phyloP scores from a whole-genome alignment of 176 grass and related monocot genomes.

The Carex scoparia region DNA sequence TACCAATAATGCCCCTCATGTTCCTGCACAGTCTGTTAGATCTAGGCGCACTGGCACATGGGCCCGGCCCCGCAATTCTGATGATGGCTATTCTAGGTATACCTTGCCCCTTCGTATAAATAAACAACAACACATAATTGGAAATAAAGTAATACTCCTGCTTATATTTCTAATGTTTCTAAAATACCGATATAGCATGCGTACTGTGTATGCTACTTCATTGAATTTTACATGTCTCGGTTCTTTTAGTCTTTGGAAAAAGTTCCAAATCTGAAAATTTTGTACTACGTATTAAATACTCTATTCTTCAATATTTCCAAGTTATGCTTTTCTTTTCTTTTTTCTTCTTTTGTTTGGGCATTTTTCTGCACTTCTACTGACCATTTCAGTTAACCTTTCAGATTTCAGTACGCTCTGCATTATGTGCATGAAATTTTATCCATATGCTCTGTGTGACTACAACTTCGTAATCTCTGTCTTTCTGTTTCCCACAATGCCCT shows the following conservation, averaged over 20 bases:
- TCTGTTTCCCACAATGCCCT: background rate
- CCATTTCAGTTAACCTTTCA: background rate
- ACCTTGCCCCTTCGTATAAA: background rate
- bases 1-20: conserved; percentile 30
- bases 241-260: background rate
- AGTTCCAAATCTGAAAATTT: background rate
- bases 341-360: background rate
- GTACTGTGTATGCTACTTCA: background rate
- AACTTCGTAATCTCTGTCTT: background rate
- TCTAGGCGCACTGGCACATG: conserved; percentile 61
- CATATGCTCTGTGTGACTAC: background rate
- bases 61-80: conserved; percentile 70
- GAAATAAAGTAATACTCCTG: background rate
- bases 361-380: background rate
- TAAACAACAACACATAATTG: background rate
- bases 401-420: background rate
- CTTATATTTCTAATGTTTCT: background rate
- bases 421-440: background rate
- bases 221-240: background rate
- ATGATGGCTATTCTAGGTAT: conserved; percentile 89
- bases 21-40: conserved; percentile 66
- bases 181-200: background rate
- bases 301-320: background rate
- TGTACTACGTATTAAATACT: background rate
- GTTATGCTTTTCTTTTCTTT: background rate